Evolutionary conservation across 2,329 filamentous ascomycete species (phyloP).

Genomic region (Sclerotinia borealis): DNA sequence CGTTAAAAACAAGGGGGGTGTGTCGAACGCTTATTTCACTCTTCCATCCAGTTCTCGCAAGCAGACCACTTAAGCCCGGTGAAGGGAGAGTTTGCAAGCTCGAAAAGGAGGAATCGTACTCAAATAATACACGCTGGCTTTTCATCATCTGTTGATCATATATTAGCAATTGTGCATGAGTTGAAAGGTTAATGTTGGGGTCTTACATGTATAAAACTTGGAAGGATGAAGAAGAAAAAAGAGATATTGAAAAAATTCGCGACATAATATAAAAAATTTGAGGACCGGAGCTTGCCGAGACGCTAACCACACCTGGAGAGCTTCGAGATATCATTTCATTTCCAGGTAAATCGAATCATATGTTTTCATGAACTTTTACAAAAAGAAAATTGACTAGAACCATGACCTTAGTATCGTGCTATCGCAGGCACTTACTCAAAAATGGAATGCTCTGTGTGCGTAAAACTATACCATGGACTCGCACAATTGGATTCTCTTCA

Average conservation of each 20-base stretch:
- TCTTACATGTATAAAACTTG: conserved; percentile 97
- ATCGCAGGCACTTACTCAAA: conserved; percentile 3
- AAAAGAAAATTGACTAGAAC: conserved; percentile 10
- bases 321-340: conserved; percentile 12
- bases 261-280: conserved; percentile 28
- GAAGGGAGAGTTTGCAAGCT: conserved; percentile 76
- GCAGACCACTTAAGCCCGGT: conserved; percentile 84
- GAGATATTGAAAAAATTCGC: conserved; percentile 31
- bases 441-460: neutral
- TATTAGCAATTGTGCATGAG: conserved; percentile 30
- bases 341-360: neutral
- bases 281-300: conserved; percentile 14
- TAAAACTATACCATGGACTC: neutral
- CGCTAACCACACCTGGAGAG: conserved; percentile 25
- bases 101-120: conserved; percentile 61
- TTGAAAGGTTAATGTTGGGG: conserved; percentile 16
- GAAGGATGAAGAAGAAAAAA: conserved; percentile 79
- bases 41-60: conserved; percentile 59
- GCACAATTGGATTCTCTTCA: neutral
- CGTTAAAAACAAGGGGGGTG: conserved; percentile 95
- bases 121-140: conserved; percentile 94
- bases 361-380: neutral
- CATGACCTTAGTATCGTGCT: conserved; percentile 22
- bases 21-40: conserved; percentile 99
- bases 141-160: conserved; percentile 81